Evolutionary conservation across 768 basidiomycete genomes (phyloP).

Genomic region (Tricholoma terreum): DNA sequence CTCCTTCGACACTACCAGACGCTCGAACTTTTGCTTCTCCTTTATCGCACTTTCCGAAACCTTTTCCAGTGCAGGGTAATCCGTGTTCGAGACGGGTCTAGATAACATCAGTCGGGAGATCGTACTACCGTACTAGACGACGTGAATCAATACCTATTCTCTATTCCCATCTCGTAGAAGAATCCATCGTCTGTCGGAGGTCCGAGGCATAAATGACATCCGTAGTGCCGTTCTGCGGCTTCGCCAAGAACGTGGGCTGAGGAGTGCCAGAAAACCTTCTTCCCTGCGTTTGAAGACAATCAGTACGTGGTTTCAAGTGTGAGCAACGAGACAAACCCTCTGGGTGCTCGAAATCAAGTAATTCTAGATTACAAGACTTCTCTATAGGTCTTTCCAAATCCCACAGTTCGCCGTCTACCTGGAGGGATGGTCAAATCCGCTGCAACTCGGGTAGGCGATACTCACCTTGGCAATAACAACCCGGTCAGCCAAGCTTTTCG

Average conservation of each 20-base stretch:
- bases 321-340: constrained; percentile 52
- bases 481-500: constrained; percentile 82
- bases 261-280: constrained; percentile 99
- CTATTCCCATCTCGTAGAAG: constrained; percentile 98
- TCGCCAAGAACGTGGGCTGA: constrained; percentile 98
- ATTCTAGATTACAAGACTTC: constrained; percentile 69
- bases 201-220: constrained; percentile 94
- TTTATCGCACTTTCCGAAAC: constrained; percentile 85
- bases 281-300: constrained; percentile 47
- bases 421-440: constrained; percentile 2
- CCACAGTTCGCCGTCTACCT: constrained; percentile 89
- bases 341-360: constrained; percentile 90
- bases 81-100: constrained; percentile 74
- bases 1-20: constrained; percentile 91
- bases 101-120: neutral
- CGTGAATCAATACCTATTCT: constrained; percentile 54
- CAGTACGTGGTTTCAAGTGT: neutral
- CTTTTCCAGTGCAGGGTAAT: constrained; percentile 89
- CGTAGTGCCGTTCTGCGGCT: constrained; percentile 93
- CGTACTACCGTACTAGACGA: neutral
- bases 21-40: constrained; percentile 97
- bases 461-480: constrained; percentile 90
- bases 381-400: constrained; percentile 96
- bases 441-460: neutral
- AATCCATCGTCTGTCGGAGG: constrained; percentile 98